Conservation (phyloP, 345 rosid genomes). For the Viola odorata region DNA sequence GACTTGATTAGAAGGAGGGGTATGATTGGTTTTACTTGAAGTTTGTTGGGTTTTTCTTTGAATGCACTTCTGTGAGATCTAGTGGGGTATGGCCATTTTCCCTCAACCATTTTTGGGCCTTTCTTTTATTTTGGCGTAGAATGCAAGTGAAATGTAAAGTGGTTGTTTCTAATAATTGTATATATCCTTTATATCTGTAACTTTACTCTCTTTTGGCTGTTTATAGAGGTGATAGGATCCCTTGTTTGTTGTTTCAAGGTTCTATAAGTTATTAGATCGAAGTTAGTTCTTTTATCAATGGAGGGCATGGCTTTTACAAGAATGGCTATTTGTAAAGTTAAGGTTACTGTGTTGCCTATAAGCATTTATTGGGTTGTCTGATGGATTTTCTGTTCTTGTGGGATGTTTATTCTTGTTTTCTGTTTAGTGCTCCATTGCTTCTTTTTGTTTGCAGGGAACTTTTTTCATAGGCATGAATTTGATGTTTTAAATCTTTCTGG, state of each 20-base stretch:
- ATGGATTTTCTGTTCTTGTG: not conserved
- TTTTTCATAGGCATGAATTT: too few relatives aligned
- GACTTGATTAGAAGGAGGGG: constrained; percentile 6
- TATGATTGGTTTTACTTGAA: constrained; percentile 33
- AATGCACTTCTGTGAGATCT: constrained; percentile 48
- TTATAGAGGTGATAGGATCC: constrained; percentile 24
- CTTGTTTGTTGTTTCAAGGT: constrained; percentile 21
- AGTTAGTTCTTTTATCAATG: constrained; percentile 15
- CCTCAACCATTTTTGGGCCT: constrained; percentile 8
- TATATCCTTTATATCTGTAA: constrained; percentile 31
- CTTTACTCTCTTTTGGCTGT: constrained; percentile 20
- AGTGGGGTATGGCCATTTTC: constrained; percentile 46
- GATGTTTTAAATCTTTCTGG: too few relatives aligned
- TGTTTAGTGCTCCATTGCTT: too few relatives aligned
- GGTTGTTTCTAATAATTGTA: constrained; percentile 21
- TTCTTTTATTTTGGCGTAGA: constrained; percentile 41
- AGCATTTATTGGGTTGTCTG: too few relatives aligned
- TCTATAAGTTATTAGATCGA: constrained; percentile 22
- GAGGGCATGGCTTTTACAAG: constrained; percentile 25
- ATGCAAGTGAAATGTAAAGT: constrained; percentile 65
- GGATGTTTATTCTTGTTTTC: not conserved
- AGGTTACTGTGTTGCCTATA: constrained; percentile 14
- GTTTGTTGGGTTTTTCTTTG: constrained; percentile 34
- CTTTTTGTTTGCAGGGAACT: too few relatives aligned
- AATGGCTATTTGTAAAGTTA: constrained; percentile 18